Evolutionary conservation across 1,284 basidiomycete genomes (phyloP).

Genomic region (Tetrapyrgos nigripes): DNA sequence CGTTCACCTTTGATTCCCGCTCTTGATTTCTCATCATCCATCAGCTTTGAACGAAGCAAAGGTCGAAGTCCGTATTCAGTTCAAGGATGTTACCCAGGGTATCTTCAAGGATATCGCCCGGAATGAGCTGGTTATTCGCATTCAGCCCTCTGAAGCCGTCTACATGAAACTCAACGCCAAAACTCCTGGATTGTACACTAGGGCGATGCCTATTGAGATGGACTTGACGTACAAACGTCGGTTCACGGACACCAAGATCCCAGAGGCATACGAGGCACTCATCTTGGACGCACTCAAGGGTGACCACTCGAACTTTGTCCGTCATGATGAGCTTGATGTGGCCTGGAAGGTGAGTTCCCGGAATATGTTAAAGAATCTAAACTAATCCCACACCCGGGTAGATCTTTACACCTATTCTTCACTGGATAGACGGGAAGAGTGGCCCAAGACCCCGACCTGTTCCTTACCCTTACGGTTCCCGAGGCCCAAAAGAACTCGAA

Average conservation of each 20-base stretch:
- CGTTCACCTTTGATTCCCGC: neutral
- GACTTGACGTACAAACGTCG: constrained; percentile 96
- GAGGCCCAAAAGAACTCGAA: constrained; percentile 88
- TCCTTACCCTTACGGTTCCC: constrained; percentile 89
- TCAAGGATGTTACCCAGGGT: constrained; percentile 94
- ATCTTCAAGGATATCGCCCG: constrained; percentile 96
- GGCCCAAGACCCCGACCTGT: constrained; percentile 73
- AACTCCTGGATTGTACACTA: constrained; percentile 88
- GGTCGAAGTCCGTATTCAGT: constrained; percentile 96
- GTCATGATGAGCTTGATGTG: constrained; percentile 93
- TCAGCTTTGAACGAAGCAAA: constrained; percentile 95
- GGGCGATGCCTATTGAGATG: constrained; percentile 94
- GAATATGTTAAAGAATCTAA: constrained; percentile 3
- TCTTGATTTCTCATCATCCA: neutral
- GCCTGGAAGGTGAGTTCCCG: constrained; percentile 84
- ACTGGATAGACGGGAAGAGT: constrained; percentile 88
- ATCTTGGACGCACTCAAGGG: constrained; percentile 91
- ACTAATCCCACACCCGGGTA: constrained; percentile 33
- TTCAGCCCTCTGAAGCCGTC: constrained; percentile 93
- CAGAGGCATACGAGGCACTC: constrained; percentile 93
- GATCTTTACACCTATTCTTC: constrained; percentile 95
- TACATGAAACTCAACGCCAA: constrained; percentile 97
- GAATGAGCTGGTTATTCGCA: constrained; percentile 95
- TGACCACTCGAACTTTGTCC: constrained; percentile 92
- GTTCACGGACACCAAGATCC: constrained; percentile 88